Conservation (phyloP, 2,329 filamentous ascomycete genomes). For the Passalora sequoiae region DNA sequence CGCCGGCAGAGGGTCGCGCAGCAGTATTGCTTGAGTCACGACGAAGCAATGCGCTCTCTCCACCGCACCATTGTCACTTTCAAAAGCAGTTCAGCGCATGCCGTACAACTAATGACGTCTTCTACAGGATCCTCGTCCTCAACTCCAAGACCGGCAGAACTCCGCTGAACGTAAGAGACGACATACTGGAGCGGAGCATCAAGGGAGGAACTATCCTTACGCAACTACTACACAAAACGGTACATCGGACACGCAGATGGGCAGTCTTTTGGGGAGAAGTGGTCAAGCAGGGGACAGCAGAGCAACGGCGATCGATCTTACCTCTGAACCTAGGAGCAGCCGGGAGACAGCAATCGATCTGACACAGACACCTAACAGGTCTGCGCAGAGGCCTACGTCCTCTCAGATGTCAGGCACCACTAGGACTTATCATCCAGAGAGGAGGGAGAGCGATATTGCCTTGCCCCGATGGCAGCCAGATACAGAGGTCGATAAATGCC, state of each 20-base stretch:
- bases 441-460: slow-evolving; percentile 42
- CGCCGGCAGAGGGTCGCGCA: no score
- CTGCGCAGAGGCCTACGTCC: background rate
- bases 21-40: no score
- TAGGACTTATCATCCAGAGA: no score
- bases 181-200: slow-evolving; percentile 24
- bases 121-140: slow-evolving; percentile 4
- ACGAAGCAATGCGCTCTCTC: no score
- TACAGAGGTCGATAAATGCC: slow-evolving; percentile 72
- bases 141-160: slow-evolving; percentile 10
- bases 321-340: slow-evolving; percentile 13
- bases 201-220: slow-evolving; percentile 23
- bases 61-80: no score
- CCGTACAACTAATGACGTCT: no score
- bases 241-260: slow-evolving; percentile 3
- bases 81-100: no score
- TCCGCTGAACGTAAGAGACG: slow-evolving; percentile 29
- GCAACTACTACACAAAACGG: slow-evolving; percentile 1
- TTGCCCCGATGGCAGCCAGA: slow-evolving; percentile 87
- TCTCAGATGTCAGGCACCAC: background rate
- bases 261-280: background rate
- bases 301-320: slow-evolving; percentile 26
- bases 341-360: slow-evolving; percentile 1
- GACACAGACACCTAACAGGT: background rate
- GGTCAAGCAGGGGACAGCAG: slow-evolving; percentile 11